phyloP scores from a whole-genome alignment of 331 rosid species.

The Acacia pycnantha region DNA sequence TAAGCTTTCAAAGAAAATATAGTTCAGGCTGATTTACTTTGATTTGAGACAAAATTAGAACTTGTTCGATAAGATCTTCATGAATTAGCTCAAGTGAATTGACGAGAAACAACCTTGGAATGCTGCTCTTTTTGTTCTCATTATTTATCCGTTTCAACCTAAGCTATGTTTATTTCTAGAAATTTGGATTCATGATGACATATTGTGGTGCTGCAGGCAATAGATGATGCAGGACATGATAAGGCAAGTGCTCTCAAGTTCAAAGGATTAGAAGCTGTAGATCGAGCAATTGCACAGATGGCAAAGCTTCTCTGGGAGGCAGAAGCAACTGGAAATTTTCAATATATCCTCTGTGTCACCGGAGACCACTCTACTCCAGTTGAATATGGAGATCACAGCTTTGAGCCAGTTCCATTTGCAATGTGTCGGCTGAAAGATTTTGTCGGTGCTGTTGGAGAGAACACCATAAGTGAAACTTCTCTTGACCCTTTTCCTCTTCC shows the following conservation, averaged over 20 bases:
- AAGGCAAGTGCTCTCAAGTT: conserved; percentile 83
- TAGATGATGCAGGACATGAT: conserved; percentile 98
- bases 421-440: conserved; percentile 46
- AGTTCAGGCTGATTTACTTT: neutral
- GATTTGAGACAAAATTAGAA: neutral
- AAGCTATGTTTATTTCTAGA: conserved; percentile 8
- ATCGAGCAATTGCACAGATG: conserved; percentile 78
- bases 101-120: neutral
- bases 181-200: conserved; percentile 7
- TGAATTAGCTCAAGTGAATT: neutral
- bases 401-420: conserved; percentile 49
- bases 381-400: conserved; percentile 88
- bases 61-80: neutral
- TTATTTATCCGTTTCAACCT: neutral
- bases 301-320: conserved; percentile 89
- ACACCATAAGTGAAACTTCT: conserved; percentile 24
- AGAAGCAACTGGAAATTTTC: conserved; percentile 63
- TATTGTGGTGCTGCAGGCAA: conserved; percentile 62
- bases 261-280: conserved; percentile 86
- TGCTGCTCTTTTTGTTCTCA: neutral
- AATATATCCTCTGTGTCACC: conserved; percentile 72
- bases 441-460: conserved; percentile 44
- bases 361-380: conserved; percentile 98
- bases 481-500: conserved; percentile 54
- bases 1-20: neutral